A percentile compares a stretch with the other conserved stretches of the same genome.
Evolutionary conservation across 1,139 yeast species (phyloP).

Genomic region (Diutina mesorugosa): DNA sequence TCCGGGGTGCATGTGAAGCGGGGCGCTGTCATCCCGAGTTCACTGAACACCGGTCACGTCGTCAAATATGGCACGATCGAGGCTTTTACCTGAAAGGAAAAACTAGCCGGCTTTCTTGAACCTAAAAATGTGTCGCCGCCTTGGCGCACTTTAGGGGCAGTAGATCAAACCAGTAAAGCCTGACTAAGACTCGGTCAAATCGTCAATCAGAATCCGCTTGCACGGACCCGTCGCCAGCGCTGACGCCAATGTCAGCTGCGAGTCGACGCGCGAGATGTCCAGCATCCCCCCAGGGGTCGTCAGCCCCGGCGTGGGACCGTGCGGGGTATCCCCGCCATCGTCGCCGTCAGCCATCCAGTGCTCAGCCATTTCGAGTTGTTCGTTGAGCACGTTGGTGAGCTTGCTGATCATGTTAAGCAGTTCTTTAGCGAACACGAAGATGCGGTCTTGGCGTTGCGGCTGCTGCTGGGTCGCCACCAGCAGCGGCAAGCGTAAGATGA

Average conservation of each 20-base stretch:
- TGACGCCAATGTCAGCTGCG: background rate
- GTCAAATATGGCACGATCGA: background rate
- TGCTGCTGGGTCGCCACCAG: slow-evolving; percentile 36
- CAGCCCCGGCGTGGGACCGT: background rate
- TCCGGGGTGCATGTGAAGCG: background rate
- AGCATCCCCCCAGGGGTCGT: background rate
- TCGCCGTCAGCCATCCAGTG: slow-evolving; percentile 47
- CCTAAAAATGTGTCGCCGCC: too few species aligned
- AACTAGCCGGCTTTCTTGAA: too few species aligned
- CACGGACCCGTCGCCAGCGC: background rate
- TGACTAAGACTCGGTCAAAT: background rate
- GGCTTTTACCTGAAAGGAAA: background rate
- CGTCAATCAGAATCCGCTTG: slow-evolving; percentile 1
- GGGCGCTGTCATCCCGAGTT: background rate
- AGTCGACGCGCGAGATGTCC: slow-evolving; percentile 2
- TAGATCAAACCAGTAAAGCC: too few species aligned
- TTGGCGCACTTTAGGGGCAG: background rate
- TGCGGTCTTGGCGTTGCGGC: slow-evolving; percentile 39
- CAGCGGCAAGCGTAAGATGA: slow-evolving; percentile 59
- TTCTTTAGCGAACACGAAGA: slow-evolving; percentile 75
- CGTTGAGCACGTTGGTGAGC: slow-evolving; percentile 73
- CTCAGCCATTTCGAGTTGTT: slow-evolving; percentile 75
- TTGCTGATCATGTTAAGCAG: slow-evolving; percentile 79
- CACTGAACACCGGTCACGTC: background rate
- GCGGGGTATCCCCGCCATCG: background rate